phyloP scores from a whole-genome alignment of 441 rosid species.

The Pelargonium citronellum region DNA sequence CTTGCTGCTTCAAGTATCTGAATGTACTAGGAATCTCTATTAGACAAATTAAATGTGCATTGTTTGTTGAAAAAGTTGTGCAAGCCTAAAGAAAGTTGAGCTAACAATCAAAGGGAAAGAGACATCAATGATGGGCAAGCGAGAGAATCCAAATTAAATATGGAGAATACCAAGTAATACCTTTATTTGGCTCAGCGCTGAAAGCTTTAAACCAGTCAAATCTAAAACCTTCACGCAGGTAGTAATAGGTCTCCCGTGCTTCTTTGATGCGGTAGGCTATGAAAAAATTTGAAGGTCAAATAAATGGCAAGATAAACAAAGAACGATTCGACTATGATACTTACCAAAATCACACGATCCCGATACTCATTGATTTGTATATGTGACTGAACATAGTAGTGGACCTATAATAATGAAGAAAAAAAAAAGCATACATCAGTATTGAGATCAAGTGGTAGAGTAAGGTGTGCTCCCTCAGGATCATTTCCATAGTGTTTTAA shows the following conservation, averaged over 20 bases:
- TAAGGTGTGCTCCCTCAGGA: neutral
- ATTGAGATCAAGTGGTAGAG: constrained; percentile 9
- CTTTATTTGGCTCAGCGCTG: constrained; percentile 82
- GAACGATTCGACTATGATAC: constrained; percentile 24
- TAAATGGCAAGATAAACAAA: constrained; percentile 4
- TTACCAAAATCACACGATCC: constrained; percentile 76
- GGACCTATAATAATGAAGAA: constrained; percentile 44
- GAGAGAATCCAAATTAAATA: neutral
- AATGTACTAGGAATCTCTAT: neutral
- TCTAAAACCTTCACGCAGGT: constrained; percentile 80
- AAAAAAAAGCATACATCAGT: constrained; percentile 11
- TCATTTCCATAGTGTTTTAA: neutral
- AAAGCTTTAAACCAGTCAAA: constrained; percentile 86
- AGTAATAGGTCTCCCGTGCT: constrained; percentile 66
- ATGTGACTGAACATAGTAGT: constrained; percentile 85
- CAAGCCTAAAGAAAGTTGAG: neutral
- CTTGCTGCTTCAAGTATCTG: neutral
- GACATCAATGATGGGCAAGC: constrained; percentile 4
- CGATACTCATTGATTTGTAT: constrained; percentile 93
- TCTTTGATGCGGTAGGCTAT: constrained; percentile 77
- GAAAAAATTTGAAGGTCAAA: constrained; percentile 21
- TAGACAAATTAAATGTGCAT: neutral
- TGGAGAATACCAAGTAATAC: constrained; percentile 25
- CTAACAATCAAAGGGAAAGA: neutral
- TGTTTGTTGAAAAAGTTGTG: neutral